Conservation (phyloP, 352 stramenopile genomes). For the Stephanocyclus meneghinianus region DNA sequence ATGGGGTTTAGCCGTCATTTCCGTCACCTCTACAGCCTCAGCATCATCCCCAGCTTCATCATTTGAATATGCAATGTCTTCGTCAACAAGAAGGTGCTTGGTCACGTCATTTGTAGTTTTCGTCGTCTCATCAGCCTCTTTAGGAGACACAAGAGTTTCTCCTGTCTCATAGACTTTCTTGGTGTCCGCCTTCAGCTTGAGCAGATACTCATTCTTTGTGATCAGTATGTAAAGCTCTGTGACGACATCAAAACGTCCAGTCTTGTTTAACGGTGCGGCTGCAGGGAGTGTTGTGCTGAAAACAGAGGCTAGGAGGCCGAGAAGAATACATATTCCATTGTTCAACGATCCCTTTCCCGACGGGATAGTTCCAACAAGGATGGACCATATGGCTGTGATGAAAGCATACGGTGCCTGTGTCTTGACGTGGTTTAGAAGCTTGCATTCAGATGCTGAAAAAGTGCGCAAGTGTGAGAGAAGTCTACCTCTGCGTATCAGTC, state of each 20-base stretch:
- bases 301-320: conserved; percentile 55
- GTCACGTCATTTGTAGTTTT: conserved; percentile 4
- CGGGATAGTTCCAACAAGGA: conserved; percentile 73
- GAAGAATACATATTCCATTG: conserved; percentile 55
- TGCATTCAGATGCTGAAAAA: conserved; percentile 50
- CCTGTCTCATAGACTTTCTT: conserved; percentile 36
- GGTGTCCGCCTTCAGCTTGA: conserved; percentile 37
- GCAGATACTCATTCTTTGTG: conserved; percentile 23
- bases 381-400: conserved; percentile 44
- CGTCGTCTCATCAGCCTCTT: neutral
- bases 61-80: neutral
- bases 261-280: conserved; percentile 49
- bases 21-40: neutral
- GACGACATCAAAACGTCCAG: conserved; percentile 57
- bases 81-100: neutral
- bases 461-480: no score
- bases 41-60: neutral
- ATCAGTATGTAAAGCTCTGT: conserved; percentile 48
- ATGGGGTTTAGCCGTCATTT: neutral
- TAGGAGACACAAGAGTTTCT: conserved; percentile 20
- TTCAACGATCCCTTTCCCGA: conserved; percentile 52
- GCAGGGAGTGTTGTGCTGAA: conserved; percentile 50
- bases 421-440: conserved; percentile 65
- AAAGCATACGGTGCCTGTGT: conserved; percentile 80
- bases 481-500: no score